Evolutionary conservation across 371 early-diverging fungal genomes (phyloP), one percentile per base, ranked within the genome.

Genomic region (Rhizopus arrhizus): DNA sequence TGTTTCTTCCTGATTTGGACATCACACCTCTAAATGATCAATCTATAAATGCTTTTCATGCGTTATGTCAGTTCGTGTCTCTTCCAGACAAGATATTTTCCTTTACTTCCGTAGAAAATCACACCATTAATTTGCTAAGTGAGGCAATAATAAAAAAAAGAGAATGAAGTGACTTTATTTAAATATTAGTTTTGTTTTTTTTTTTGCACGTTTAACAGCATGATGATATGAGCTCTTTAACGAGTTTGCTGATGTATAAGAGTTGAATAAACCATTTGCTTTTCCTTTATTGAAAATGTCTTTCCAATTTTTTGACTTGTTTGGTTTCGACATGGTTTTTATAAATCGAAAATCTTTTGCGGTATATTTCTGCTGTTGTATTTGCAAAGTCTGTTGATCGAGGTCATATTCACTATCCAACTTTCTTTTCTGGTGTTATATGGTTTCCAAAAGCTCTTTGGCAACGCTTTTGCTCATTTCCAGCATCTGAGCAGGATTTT

Each of bases 1-100:
- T 64, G 58, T 49, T 64, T 58, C 59, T 58, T 64, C 48, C 55
- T 48, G 49, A 48, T 64, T 64, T 47, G 58, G 34, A 64, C 48
- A 31, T 64, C 55, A 54, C 55, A 49, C 58, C 64, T 64, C 15
- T 64, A 1, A 64, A 58, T 32, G 33, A 58, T 54, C 55, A 58
- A 49, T 38, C 51, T 59, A 45, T 43, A 15, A 64, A 64, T 59
- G 53, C 62, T 62, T 56, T 62, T 33, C 32, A 40, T 56, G 56
- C 57, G 57, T 62, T 62, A 56, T 62, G 62, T 56, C 57, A 62
- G 51, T 51, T 62, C 50, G 54, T 61, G 45, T 55, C 55, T 16
- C 61, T 49, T 61, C 49, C 49, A 55, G 61, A 55, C 61, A 61
- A 50, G 50, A 62, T 62, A 15, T 34, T 51, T 3, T 59, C 59